Evolutionary conservation across 768 basidiomycete species (phyloP).

Genomic region (Psilocybe sp.): DNA sequence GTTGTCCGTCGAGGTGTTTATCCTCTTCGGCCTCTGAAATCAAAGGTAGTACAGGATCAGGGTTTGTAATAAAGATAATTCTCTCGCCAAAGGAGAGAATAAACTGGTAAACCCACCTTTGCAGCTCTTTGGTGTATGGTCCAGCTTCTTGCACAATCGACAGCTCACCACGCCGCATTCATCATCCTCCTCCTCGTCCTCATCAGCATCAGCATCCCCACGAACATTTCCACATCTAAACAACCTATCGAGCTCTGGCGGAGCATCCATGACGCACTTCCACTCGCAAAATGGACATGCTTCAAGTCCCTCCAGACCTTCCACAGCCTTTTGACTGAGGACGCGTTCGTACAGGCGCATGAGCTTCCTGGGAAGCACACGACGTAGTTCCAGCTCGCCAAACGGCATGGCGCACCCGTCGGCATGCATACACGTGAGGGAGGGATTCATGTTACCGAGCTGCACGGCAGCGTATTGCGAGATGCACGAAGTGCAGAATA

Average conservation of each 20-base stretch:
- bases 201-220: slow-evolving; percentile 26
- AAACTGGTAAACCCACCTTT: slow-evolving; percentile 45
- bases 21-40: slow-evolving; percentile 73
- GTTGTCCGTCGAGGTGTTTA: slow-evolving; percentile 68
- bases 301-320: slow-evolving; percentile 75
- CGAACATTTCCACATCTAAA: slow-evolving; percentile 55
- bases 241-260: slow-evolving; percentile 56
- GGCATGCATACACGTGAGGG: slow-evolving; percentile 80
- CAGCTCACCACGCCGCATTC: slow-evolving; percentile 74
- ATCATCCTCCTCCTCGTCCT: too few relatives aligned
- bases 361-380: slow-evolving; percentile 66
- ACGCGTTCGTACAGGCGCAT: slow-evolving; percentile 71
- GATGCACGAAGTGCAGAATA: slow-evolving; percentile 80
- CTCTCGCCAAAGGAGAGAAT: not conserved
- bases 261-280: slow-evolving; percentile 70
- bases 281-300: slow-evolving; percentile 92
- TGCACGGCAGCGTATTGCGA: slow-evolving; percentile 62
- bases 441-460: slow-evolving; percentile 60
- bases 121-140: slow-evolving; percentile 81
- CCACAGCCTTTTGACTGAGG: slow-evolving; percentile 75
- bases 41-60: not conserved
- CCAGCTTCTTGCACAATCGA: slow-evolving; percentile 71
- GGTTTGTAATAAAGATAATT: not conserved
- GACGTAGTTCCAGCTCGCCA: slow-evolving; percentile 61
- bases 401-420: slow-evolving; percentile 70